Percentiles rank a stretch among this genome's conserved stretches.
Conservation (phyloP, 768 basidiomycete species). For the Russula lepida region DNA sequence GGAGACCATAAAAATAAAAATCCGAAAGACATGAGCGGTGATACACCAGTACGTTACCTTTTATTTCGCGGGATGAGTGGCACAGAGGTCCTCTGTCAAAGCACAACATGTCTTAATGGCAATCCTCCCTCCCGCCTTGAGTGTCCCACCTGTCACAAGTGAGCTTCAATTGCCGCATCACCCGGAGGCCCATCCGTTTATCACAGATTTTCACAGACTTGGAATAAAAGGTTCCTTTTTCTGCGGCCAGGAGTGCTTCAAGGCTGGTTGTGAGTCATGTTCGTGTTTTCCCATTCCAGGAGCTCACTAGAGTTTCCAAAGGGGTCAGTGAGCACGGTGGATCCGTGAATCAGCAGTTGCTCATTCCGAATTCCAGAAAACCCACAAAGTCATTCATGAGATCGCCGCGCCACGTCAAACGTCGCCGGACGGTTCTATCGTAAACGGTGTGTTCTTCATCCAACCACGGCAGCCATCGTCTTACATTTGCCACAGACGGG, state of each 20-base stretch:
- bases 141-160: conserved; percentile 94
- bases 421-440: conserved; percentile 24
- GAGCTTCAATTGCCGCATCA: conserved; percentile 23
- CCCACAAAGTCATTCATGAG: conserved; percentile 70
- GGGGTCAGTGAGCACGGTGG: conserved; percentile 26
- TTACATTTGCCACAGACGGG: conserved; percentile 42
- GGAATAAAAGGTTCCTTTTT: conserved; percentile 82
- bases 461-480: not conserved
- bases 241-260: conserved; percentile 95
- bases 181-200: not conserved
- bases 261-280: conserved; percentile 69
- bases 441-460: conserved; percentile 22
- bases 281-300: conserved; percentile 7
- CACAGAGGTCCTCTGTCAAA: conserved; percentile 51
- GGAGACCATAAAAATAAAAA: too few species aligned
- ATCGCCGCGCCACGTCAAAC: conserved; percentile 36
- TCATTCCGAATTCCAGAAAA: conserved; percentile 46
- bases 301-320: conserved; percentile 8
- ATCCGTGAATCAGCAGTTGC: not conserved
- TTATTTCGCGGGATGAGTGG: conserved; percentile 30
- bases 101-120: conserved; percentile 62
- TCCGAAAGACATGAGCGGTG: too few species aligned
- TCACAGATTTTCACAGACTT: conserved; percentile 38
- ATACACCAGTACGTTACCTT: not conserved
- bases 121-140: conserved; percentile 82